These are phyloP conservation scores for Tetraselmis striata DNA, from an alignment of 139 green algal genomes.

Conservation along the genomic window DNA sequence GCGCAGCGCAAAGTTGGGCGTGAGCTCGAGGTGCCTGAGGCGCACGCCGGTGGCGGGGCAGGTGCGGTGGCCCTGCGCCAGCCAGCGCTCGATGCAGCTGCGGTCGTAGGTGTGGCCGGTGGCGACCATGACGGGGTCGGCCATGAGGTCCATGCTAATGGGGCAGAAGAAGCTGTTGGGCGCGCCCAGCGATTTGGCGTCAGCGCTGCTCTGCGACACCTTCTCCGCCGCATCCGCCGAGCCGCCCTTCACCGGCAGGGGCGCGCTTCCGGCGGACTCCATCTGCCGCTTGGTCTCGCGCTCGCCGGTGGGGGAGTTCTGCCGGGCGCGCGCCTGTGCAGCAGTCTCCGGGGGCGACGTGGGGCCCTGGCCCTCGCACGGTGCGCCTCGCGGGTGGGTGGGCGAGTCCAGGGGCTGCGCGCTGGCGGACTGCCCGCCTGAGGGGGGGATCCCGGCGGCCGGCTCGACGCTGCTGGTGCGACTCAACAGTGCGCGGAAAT, in stretches of 20 bases:
- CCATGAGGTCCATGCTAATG: conserved; percentile 89
- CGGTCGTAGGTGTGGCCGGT: conserved; percentile 93
- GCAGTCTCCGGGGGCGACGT: neutral
- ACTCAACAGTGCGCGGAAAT: neutral
- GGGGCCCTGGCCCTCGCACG: too few species aligned
- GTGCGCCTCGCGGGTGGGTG: too few species aligned
- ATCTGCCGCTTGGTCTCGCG: neutral
- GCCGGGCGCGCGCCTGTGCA: neutral
- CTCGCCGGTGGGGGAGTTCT: neutral
- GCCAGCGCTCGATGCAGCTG: conserved; percentile 80
- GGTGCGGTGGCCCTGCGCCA: conserved; percentile 77
- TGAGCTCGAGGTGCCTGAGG: conserved; percentile 82
- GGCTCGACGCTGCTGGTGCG: neutral
- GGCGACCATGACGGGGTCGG: conserved; percentile 86
- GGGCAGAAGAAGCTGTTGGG: conserved; percentile 72
- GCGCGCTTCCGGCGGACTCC: neutral
- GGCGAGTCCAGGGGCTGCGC: too few species aligned
- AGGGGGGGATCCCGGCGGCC: neutral
- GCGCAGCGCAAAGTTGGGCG: conserved; percentile 84
- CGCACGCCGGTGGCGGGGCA: conserved; percentile 87
- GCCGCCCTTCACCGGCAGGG: neutral
- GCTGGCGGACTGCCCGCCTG: too few species aligned
- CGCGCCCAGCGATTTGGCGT: neutral
- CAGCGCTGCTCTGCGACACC: conserved; percentile 7
- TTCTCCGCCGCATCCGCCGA: neutral